Evolutionary conservation across 2,329 filamentous ascomycete species (phyloP).

Genomic region (Calonectria multiphialidica): DNA sequence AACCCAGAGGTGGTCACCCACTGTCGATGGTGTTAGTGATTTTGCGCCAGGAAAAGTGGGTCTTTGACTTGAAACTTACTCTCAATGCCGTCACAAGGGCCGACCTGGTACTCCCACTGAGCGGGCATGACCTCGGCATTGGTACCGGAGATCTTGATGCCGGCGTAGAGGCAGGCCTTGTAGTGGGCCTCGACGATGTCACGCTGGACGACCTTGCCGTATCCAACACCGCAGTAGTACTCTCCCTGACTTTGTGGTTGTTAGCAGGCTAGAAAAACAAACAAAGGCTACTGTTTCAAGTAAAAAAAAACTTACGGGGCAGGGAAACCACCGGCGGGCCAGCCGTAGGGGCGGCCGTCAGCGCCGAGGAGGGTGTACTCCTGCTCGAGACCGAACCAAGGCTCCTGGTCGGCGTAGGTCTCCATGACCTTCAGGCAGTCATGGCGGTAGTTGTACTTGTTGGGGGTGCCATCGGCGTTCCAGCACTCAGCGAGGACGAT

Average conservation of each 20-base stretch:
- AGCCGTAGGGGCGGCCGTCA: constrained; percentile 89
- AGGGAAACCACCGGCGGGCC: constrained; percentile 79
- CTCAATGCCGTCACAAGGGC: constrained; percentile 87
- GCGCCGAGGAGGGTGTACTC: constrained; percentile 88
- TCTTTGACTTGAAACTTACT: constrained; percentile 64
- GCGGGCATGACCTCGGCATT: constrained; percentile 99
- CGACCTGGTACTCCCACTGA: constrained; percentile 98
- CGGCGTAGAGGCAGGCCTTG: constrained; percentile 82
- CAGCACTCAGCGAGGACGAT: constrained; percentile 95
- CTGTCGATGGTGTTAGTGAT: constrained; percentile 54
- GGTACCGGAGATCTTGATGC: constrained; percentile 95
- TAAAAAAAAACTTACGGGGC: constrained; percentile 66
- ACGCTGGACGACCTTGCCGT: constrained; percentile 96
- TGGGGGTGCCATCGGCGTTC: constrained; percentile 93
- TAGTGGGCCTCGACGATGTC: constrained; percentile 86
- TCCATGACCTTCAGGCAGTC: constrained; percentile 93
- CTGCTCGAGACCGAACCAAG: constrained; percentile 98
- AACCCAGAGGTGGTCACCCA: constrained; percentile 98
- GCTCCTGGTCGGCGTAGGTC: constrained; percentile 82
- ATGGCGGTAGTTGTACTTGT: constrained; percentile 98
- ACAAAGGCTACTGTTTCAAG: too few species aligned
- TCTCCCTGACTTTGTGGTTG: constrained; percentile 48
- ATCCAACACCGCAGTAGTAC: constrained; percentile 88
- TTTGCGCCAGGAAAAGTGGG: neutral
- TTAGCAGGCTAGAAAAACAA: constrained; percentile 27